Evolutionary conservation across 2,329 filamentous ascomycete genomes (phyloP), one percentile per base, ranked within the genome.

Genomic region (Venturia oleaginea): DNA sequence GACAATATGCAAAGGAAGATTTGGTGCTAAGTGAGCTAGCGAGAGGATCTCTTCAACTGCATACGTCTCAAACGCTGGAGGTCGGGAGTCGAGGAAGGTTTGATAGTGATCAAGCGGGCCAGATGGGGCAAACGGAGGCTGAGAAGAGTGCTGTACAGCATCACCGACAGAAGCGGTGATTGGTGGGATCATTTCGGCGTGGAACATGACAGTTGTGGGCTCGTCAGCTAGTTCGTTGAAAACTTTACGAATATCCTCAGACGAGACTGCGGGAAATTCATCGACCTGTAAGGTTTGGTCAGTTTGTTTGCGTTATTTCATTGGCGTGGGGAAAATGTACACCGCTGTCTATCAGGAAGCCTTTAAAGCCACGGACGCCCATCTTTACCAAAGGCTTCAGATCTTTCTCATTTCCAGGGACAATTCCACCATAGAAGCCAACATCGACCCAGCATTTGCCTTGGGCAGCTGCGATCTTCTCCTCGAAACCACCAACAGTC

Each of bases 381-480:
- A 86, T 89, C 65, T 90, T 83, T 0, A 97, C 89, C 4, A 99
- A 81, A 0, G 86, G 87, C 70, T 90, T 85, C 64, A 99, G 78
- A 71, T 97, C 86, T 13, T 83, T 76, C 2, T 87, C 84, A 72
- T 99, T 99, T 1, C 93, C 94, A 3, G 94, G 94, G 59, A 99
- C 86, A 46, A 97, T 86, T 38, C 94, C 94, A 32, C 94, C 94
- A 73, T 97, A 97, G 76, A 99, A 97, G 37, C 92, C 94, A n/a
- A 97, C 92, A 71, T 97, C 94, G 32, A 97, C 91, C 93, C 93
- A 99, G 77, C 93, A 96, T 77, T 97, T 89, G 40, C 90, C 91
- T 67, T 84, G 77, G 48, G 91, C 91, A 30, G 94, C 94, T 34
- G 84, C 83, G 59, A 96, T 81, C 81, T 99, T 99, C 79, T 91